Conservation (phyloP, 305 asterid species). For the Ruellia speciosa region DNA sequence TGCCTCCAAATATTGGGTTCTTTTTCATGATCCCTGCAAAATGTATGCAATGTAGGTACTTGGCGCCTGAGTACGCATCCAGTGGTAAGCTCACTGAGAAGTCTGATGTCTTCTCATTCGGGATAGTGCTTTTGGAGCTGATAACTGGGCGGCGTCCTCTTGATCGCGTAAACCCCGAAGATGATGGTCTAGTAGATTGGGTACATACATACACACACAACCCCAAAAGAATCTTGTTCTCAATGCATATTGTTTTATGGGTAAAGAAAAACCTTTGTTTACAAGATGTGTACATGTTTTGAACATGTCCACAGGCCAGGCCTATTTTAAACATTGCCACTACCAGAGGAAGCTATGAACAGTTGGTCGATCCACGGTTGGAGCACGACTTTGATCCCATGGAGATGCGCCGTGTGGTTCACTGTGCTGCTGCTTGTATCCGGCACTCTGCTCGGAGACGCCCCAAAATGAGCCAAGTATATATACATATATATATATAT, state of each 20-base stretch:
- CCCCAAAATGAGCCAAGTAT: slow-evolving; percentile 89
- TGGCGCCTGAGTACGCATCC: slow-evolving; percentile 92
- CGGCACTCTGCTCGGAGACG: slow-evolving; percentile 82
- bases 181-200: slow-evolving; percentile 76
- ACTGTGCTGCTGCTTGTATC: slow-evolving; percentile 58
- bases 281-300: neutral
- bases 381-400: slow-evolving; percentile 49
- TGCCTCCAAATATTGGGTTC: neutral
- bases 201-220: slow-evolving; percentile 24
- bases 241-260: neutral
- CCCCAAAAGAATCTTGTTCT: neutral
- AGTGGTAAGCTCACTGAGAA: slow-evolving; percentile 83
- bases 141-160: slow-evolving; percentile 75
- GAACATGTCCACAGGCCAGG: slow-evolving; percentile 43
- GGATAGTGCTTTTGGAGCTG: slow-evolving; percentile 72
- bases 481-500: neutral
- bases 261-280: too few species aligned
- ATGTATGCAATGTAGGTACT: slow-evolving; percentile 34
- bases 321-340: slow-evolving; percentile 42
- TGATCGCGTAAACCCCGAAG: slow-evolving; percentile 40
- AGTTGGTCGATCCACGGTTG: slow-evolving; percentile 62
- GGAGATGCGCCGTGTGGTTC: slow-evolving; percentile 69
- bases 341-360: slow-evolving; percentile 54
- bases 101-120: slow-evolving; percentile 81
- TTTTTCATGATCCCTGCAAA: neutral